A percentile compares a stretch with the other conserved stretches of the same genome.
These are phyloP conservation scores for Aspergillus versicolor DNA, from an alignment of 2,329 filamentous ascomycete species.

Conservation along the genomic window DNA sequence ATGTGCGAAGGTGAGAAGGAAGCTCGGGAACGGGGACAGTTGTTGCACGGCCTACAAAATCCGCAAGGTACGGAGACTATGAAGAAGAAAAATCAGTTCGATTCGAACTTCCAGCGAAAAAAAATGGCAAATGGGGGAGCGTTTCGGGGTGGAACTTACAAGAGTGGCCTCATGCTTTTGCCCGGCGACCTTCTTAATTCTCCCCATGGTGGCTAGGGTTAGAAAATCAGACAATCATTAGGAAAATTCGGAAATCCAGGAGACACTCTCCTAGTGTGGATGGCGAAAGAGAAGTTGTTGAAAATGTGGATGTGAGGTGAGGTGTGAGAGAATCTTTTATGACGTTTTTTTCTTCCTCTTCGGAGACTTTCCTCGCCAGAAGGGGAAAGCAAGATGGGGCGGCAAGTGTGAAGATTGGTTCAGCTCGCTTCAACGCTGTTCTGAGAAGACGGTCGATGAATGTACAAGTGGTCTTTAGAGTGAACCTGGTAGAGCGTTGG, in stretches of 20 bases:
- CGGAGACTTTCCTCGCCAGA: conserved; percentile 22
- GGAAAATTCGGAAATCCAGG: conserved; percentile 27
- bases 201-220: conserved; percentile 46
- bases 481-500: background rate
- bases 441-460: conserved; percentile 2
- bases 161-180: conserved; percentile 53
- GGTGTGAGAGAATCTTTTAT: conserved; percentile 34
- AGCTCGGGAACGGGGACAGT: conserved; percentile 68
- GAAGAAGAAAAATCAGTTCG: conserved; percentile 23
- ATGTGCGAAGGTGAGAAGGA: conserved; percentile 71
- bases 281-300: conserved; percentile 25
- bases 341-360: conserved; percentile 36
- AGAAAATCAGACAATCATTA: conserved; percentile 41
- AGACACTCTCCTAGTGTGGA: conserved; percentile 28
- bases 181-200: conserved; percentile 54
- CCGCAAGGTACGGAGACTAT: conserved; percentile 82
- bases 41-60: conserved; percentile 72
- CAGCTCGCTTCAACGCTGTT: background rate
- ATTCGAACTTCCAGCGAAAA: background rate
- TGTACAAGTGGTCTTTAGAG: background rate
- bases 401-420: background rate
- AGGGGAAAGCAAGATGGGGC: conserved; percentile 21
- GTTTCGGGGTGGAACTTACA: conserved; percentile 34
- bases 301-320: conserved; percentile 30
- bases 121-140: conserved; percentile 3